Base-by-base conservation (phyloP, 2,329 filamentous ascomycete species). In the Xylariaceae sp. region DNA sequence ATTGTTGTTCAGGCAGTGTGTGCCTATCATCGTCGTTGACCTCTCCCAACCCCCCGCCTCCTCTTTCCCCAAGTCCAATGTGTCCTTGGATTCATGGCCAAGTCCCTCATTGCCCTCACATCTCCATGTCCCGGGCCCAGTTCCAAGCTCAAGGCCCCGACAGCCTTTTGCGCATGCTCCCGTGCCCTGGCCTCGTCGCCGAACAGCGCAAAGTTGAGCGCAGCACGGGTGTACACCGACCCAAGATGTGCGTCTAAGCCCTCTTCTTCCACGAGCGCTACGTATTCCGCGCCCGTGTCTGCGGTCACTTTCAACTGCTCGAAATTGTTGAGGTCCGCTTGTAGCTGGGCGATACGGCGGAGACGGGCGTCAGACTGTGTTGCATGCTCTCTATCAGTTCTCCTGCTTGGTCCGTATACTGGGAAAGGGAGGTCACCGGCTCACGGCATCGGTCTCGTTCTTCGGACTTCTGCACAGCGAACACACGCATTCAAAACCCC, bases 401-500 rank as follows among this genome's bases (percentile, higher is more conserved):
- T 39, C 11, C 39, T 15, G 22, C 22, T 27, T 27, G 22, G 7
- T 27, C 22, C 22, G 40, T 10, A 42, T 17, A 38, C 12, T 17
- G 35, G 17, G 18, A 27, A 2, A 42, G 10, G n/a, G 12, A 12
- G 11, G 17, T 11, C 2, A 31, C n/a, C 35, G 15, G 49, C 54
- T 52, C 31, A 56, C 54, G 15, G 48, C 48, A 17, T 12, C 15
- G 1, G 50, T 53, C 35, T 51, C 49, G n/a, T 53, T 49, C 46
- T 41, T 48, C 18, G 50, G 38, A 9, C 42, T 48, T 32, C 44
- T 47, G 30, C 70, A 73, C 9, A 66, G 61, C 3, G 53, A 12
- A 49, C 70, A 73, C 1, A 50, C 46, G 52, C 70, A 73, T 12
- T 58, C 55, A 33, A 71, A 71, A 0, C 68, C 68, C 69, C 69